These are phyloP conservation scores for Geranium incanum DNA, from an alignment of 441 rosid genomes.

Conservation along the genomic window DNA sequence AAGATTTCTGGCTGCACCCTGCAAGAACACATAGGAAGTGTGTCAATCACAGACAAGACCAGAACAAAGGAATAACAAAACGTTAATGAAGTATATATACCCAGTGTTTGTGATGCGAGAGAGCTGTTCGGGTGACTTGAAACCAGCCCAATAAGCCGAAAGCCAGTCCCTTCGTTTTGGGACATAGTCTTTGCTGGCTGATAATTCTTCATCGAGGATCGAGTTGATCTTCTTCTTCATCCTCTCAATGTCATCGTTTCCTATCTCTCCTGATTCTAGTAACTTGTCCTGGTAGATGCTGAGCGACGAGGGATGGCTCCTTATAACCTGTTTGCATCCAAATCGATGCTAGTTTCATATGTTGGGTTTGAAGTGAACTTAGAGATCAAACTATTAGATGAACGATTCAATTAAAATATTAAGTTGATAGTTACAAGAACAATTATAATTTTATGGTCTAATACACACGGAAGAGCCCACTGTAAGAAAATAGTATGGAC, in stretches of 20 bases:
- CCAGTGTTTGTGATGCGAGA: constrained; percentile 25
- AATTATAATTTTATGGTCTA: too few relatives aligned
- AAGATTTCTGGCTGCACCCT: constrained; percentile 27
- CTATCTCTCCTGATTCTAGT: constrained; percentile 24
- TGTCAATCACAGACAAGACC: background rate
- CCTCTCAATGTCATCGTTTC: constrained; percentile 22
- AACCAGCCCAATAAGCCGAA: constrained; percentile 26
- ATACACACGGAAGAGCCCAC: too few relatives aligned
- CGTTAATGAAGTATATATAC: background rate
- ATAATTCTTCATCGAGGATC: constrained; percentile 21
- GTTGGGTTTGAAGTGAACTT: too few relatives aligned
- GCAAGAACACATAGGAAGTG: constrained; percentile 3
- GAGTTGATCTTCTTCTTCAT: constrained; percentile 22
- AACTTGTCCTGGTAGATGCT: constrained; percentile 19
- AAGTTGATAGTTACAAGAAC: too few relatives aligned
- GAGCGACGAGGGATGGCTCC: constrained; percentile 24
- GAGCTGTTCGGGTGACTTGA: constrained; percentile 30
- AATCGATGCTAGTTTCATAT: background rate
- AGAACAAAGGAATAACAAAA: background rate
- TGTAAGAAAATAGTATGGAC: too few relatives aligned
- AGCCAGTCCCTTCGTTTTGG: constrained; percentile 27
- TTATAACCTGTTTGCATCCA: constrained; percentile 17
- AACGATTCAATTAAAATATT: too few relatives aligned
- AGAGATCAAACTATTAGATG: too few relatives aligned
- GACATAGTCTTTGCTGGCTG: constrained; percentile 23